Evolutionary conservation across 495 filamentous ascomycete genomes (phyloP).

Genomic region (Podospora australis): DNA sequence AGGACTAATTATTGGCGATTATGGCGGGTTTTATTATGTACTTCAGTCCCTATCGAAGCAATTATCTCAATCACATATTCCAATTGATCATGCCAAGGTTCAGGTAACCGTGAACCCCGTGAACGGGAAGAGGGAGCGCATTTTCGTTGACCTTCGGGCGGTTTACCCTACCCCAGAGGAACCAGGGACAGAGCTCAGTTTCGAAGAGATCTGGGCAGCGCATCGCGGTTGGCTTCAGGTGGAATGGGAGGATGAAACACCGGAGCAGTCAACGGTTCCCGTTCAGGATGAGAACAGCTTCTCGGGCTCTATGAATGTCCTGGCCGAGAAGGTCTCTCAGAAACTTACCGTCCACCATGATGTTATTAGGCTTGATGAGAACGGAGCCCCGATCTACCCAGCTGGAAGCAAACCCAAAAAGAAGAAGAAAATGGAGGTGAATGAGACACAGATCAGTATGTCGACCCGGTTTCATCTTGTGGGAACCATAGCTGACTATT

Average conservation of each 20-base stretch:
- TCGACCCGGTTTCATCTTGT: constrained; percentile 5
- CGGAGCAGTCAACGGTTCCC: constrained; percentile 9
- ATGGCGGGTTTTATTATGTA: constrained; percentile 40
- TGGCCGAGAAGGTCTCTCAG: constrained; percentile 23
- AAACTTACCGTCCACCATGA: constrained; percentile 44
- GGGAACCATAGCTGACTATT: constrained; percentile 12
- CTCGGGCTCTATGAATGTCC: constrained; percentile 17
- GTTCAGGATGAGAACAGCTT: constrained; percentile 19
- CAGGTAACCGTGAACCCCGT: constrained; percentile 72
- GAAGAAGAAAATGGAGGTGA: constrained; percentile 71
- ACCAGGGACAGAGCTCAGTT: constrained; percentile 64
- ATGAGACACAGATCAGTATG: constrained; percentile 80
- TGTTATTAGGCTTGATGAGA: constrained; percentile 42
- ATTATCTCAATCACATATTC: constrained; percentile 45
- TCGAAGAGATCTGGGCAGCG: constrained; percentile 83
- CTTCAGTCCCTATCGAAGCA: constrained; percentile 47
- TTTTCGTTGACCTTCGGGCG: constrained; percentile 77
- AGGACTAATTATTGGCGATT: constrained; percentile 85
- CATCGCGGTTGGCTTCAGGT: constrained; percentile 69
- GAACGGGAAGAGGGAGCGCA: constrained; percentile 71
- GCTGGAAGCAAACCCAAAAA: constrained; percentile 41
- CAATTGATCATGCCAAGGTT: constrained; percentile 47
- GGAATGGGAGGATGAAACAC: constrained; percentile 55
- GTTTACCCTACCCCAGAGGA: constrained; percentile 74
- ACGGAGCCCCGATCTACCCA: constrained; percentile 35